These are phyloP conservation scores for Xylaria sp. DNA, from an alignment of 2,329 filamentous ascomycete species.

Conservation along the genomic window DNA sequence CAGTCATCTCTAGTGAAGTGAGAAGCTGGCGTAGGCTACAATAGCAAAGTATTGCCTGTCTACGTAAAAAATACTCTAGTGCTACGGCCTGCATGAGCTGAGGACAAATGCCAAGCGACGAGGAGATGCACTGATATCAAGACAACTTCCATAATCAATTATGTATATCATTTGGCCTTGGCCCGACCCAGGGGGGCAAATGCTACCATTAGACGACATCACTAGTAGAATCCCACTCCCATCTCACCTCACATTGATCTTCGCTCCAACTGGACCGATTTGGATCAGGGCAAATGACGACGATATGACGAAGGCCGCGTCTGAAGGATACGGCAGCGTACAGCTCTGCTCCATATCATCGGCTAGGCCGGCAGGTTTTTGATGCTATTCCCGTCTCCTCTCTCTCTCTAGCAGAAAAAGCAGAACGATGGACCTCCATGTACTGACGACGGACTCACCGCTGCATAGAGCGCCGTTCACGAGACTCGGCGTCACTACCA, in stretches of 20 bases:
- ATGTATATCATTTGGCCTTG: slow-evolving; percentile 18
- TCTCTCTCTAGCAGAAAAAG: not conserved
- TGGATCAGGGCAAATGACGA: slow-evolving; percentile 1
- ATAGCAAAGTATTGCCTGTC: slow-evolving; percentile 9
- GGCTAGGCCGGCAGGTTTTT: not conserved
- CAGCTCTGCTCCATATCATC: not conserved
- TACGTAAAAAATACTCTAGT: not conserved
- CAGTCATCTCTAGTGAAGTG: slow-evolving; percentile 3
- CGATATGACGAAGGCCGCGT: slow-evolving; percentile 10
- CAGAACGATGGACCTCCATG: not conserved
- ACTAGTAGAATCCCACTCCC: slow-evolving; percentile 24
- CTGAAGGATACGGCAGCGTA: not conserved
- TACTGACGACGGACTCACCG: not conserved
- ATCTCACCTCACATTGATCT: slow-evolving; percentile 29
- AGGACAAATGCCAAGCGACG: slow-evolving; percentile 11
- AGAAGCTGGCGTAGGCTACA: slow-evolving; percentile 24
- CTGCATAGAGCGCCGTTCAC: slow-evolving; percentile 1
- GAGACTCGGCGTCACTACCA: not conserved
- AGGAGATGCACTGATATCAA: slow-evolving; percentile 2
- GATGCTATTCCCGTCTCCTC: slow-evolving; percentile 20
- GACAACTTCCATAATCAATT: not conserved
- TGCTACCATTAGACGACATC: slow-evolving; percentile 27
- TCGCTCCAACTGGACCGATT: slow-evolving; percentile 12
- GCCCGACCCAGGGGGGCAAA: slow-evolving; percentile 25
- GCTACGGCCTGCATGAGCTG: slow-evolving; percentile 8